Evolutionary conservation across 1,284 basidiomycete genomes (phyloP), one percentile per base, ranked within the genome.

Genomic region (Garcileccinum viscosum): DNA sequence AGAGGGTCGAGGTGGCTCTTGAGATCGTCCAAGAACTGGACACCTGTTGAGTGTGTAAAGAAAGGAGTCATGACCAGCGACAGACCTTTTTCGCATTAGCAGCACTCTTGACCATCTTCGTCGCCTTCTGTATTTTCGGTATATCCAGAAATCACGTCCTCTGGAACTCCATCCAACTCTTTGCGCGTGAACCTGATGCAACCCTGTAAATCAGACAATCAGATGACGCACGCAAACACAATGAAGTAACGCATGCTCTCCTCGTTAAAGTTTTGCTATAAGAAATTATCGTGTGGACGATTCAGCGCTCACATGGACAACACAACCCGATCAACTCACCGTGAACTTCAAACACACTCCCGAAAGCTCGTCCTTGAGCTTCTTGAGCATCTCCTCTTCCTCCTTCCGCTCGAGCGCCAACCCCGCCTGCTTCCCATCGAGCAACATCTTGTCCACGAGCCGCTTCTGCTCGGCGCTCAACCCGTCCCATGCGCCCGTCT

Each of bases 201-300:
- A 15, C 86, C 89, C 91, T 94, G 12, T 11, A 40, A 15, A 3
- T 4, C 2, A 33, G 15, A 35, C 8, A 32, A 32, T 38, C 9
- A 40, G 17, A 40, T 62, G 1, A 6, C 3, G 11, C 0, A 15
- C 17, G 17, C 42, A 32, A 7, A 35, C 37, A 11, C n/a, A 17
- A 6, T 61, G 24, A 58, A 27, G 12, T 50, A 5, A 74, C 82
- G 62, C 73, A 93, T 93, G 66, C 91, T 91, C 76, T 95, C 94
- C 79, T 95, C 93, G 74, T 95, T 95, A 80, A 90, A 93, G 81
- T 94, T 94, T 90, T 93, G 93, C 89, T 93, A n/a, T n/a, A n/a
- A n/a, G n/a, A n/a, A n/a, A n/a, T n/a, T n/a, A 73, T 56, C 32
- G 40, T 5, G 5, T 33, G 14, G n/a, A n/a, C 9, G 19, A 35